These are phyloP conservation scores for Leptographium wingfieldii DNA, from an alignment of 2,329 filamentous ascomycete species.

Conservation along the genomic window DNA sequence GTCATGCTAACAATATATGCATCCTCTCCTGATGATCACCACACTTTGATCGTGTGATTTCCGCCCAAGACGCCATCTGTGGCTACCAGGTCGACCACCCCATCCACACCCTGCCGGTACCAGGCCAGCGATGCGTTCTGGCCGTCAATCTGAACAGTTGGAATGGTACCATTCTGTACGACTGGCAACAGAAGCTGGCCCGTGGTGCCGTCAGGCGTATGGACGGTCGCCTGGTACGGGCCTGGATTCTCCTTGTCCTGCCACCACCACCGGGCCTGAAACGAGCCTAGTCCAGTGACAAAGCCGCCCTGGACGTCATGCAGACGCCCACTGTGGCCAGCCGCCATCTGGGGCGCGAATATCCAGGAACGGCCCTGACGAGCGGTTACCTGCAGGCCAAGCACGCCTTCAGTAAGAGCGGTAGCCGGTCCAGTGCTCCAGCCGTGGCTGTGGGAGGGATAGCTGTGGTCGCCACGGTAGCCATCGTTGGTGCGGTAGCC, in stretches of 20 bases:
- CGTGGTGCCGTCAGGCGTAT: slow-evolving; percentile 15
- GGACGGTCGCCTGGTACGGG: slow-evolving; percentile 14
- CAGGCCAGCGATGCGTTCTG: slow-evolving; percentile 2
- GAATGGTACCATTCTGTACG: slow-evolving; percentile 4
- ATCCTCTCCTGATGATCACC: not conserved
- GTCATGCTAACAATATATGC: no score
- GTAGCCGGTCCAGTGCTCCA: slow-evolving; percentile 30
- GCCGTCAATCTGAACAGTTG: slow-evolving; percentile 14
- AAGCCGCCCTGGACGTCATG: slow-evolving; percentile 8
- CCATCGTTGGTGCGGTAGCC: slow-evolving; percentile 40
- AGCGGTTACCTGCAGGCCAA: slow-evolving; percentile 26
- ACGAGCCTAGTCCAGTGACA: not conserved
- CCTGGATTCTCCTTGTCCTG: not conserved
- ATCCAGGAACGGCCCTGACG: slow-evolving; percentile 5
- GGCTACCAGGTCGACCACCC: slow-evolving; percentile 8
- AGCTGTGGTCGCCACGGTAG: slow-evolving; percentile 35
- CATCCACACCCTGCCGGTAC: slow-evolving; percentile 5
- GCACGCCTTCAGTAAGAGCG: slow-evolving; percentile 25
- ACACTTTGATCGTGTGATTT: not conserved
- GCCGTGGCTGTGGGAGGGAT: slow-evolving; percentile 31
- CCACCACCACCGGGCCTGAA: slow-evolving; percentile 18
- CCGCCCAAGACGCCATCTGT: slow-evolving; percentile 1
- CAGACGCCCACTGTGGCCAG: not conserved
- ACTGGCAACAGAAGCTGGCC: slow-evolving; percentile 16
- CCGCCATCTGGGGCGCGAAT: slow-evolving; percentile 8